Base-by-base conservation (phyloP, 495 filamentous ascomycete species). In the Durotheca rogersii region DNA sequence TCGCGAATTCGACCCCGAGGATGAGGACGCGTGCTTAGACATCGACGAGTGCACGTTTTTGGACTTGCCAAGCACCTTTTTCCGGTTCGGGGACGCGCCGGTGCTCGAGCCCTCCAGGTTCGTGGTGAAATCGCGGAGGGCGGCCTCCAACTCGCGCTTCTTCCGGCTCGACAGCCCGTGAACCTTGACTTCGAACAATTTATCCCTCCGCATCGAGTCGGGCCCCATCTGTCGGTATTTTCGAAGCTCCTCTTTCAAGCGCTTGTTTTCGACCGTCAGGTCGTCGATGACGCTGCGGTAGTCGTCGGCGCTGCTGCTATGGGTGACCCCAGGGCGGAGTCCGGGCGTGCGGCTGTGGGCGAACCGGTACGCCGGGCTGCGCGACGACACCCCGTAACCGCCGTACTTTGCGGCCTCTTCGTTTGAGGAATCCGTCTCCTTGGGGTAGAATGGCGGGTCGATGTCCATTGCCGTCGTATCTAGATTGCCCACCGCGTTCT, bases 181-280 rank as follows among this genome's bases (percentile, higher is more conserved):
- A 23, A 89, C 72, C 54, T 84, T 79, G 36, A 92, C 78, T 61
- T 91, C 88, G 54, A 91, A 89, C 2, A 91, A 68, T 53, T 84
- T 87, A 12, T 91, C 87, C 20, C 67, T 74, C 1, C 66, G 64
- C 41, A 88, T 65, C 50, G 81, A 75, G 23, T 78, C 69, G 23
- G 80, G 78, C 9, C 85, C 78, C 47, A 80, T 61, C 37, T 77
- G 81, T 61, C 85, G 83, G 51, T 86, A 85, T 43, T 81, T 81
- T 58, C 73, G 81, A 47, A 92, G 51, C 56, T 81, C 83, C 53
- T 80, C 78, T 66, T 83, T 88, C 40, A 91, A 64, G 48, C 79
- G 81, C 58, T 88, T 78, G 66, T 86, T 87, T 56, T 86, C 82
- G 25, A 88, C 68, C 0, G 85, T 88, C 41, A 88, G 61, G 58